Evolutionary conservation across 768 basidiomycete genomes (phyloP).

Genomic region (Gloeostereum incarnatum): DNA sequence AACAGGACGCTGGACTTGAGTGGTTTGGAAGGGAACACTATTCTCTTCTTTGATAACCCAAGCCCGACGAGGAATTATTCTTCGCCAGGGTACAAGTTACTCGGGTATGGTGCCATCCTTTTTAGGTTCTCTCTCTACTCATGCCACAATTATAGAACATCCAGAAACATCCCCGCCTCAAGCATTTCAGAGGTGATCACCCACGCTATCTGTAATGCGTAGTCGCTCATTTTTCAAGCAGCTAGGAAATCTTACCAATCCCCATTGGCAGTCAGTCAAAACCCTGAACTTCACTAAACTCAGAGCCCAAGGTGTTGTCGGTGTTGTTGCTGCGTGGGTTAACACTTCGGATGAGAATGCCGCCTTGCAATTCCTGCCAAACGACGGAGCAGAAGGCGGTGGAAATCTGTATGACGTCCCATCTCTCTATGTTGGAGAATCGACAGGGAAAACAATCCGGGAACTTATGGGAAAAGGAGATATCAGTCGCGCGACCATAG

Average conservation of each 20-base stretch:
- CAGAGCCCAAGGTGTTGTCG: conserved; percentile 13
- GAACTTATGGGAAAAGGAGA: conserved; percentile 10
- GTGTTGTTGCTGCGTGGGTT: conserved; percentile 18
- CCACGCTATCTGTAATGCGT: not conserved
- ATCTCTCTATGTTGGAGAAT: conserved; percentile 18
- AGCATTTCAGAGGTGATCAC: conserved; percentile 15
- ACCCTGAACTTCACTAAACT: conserved; percentile 15
- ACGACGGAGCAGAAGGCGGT: conserved; percentile 14
- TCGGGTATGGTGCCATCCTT: conserved; percentile 13
- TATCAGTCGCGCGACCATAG: conserved; percentile 17
- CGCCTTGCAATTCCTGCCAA: conserved; percentile 19
- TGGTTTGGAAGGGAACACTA: conserved; percentile 10
- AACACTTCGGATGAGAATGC: conserved; percentile 18
- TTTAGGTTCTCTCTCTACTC: not conserved
- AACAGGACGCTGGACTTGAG: conserved; percentile 12
- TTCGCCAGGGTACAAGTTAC: conserved; percentile 15
- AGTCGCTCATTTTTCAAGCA: not conserved
- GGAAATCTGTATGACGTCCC: conserved; percentile 19
- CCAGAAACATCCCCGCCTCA: conserved; percentile 10
- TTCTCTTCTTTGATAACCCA: conserved; percentile 22
- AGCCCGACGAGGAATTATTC: conserved; percentile 20
- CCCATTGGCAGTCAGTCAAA: conserved; percentile 21
- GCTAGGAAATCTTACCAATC: conserved; percentile 21
- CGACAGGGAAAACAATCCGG: conserved; percentile 18
- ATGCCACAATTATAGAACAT: conserved; percentile 13